These are phyloP conservation scores for Phycomyces blakesleeanus DNA, from an alignment of 192 early-diverging fungal genomes.

Conservation along the genomic window DNA sequence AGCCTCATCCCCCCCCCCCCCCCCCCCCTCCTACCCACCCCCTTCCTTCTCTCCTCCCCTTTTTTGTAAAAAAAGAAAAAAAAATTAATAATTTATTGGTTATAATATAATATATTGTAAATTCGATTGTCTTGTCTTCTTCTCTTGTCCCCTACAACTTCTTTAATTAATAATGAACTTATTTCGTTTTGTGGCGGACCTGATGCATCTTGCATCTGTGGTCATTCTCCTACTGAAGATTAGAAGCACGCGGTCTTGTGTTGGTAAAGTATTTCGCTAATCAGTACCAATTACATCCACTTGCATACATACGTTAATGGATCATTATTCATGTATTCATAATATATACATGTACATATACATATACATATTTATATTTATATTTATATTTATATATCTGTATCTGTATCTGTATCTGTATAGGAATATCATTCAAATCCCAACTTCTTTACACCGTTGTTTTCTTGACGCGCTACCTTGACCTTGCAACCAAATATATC, in stretches of 20 bases:
- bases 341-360: too few relatives aligned
- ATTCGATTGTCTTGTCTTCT: constrained; percentile 89
- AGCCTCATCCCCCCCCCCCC: neutral
- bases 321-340: too few relatives aligned
- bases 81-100: too few relatives aligned
- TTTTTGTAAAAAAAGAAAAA: too few relatives aligned
- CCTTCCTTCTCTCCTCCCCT: constrained; percentile 1
- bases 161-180: constrained; percentile 47
- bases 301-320: too few relatives aligned
- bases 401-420: too few relatives aligned
- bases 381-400: too few relatives aligned
- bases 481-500: constrained; percentile 71
- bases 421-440: constrained; percentile 97
- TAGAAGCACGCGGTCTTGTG: constrained; percentile 79
- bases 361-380: too few relatives aligned
- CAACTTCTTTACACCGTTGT: constrained; percentile 89
- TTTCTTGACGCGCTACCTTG: constrained; percentile 92
- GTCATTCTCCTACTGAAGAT: constrained; percentile 86
- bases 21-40: neutral
- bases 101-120: constrained; percentile 90
- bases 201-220: constrained; percentile 19
- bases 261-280: constrained; percentile 51
- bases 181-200: constrained; percentile 16
- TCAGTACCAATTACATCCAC: neutral
- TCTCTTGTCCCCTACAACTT: constrained; percentile 88